Evolutionary conservation across 1,139 yeast genomes (phyloP).

Genomic region (Saccharomyces pastorianus): DNA sequence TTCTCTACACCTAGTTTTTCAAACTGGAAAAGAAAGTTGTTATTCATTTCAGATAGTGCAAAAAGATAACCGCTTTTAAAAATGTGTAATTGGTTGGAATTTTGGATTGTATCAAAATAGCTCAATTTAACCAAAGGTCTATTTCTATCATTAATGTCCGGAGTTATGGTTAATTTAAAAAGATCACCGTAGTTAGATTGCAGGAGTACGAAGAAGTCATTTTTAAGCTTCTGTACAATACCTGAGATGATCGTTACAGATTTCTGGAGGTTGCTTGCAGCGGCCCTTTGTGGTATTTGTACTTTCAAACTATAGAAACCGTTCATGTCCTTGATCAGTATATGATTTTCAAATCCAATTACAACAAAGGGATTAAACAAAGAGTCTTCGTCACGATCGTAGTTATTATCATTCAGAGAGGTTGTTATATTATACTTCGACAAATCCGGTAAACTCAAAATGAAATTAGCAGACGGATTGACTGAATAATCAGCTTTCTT

Average conservation of each 20-base stretch:
- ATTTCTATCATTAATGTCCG: slow-evolving; percentile 34
- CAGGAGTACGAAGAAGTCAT: slow-evolving; percentile 57
- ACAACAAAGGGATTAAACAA: slow-evolving; percentile 49
- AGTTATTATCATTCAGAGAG: slow-evolving; percentile 4
- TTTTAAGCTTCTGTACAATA: slow-evolving; percentile 55
- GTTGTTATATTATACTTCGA: slow-evolving; percentile 18
- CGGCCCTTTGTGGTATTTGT: slow-evolving; percentile 45
- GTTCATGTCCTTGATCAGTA: slow-evolving; percentile 40
- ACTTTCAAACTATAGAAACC: slow-evolving; percentile 33
- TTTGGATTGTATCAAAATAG: slow-evolving; percentile 72
- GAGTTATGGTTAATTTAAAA: slow-evolving; percentile 55
- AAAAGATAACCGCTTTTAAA: slow-evolving; percentile 70
- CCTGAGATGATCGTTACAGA: slow-evolving; percentile 40
- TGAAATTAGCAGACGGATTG: slow-evolving; percentile 34
- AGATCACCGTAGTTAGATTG: slow-evolving; percentile 72
- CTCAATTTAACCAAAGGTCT: slow-evolving; percentile 39
- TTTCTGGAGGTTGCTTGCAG: slow-evolving; percentile 8
- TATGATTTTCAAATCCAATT: slow-evolving; percentile 40
- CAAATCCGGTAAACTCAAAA: slow-evolving; percentile 25
- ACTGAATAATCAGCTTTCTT: slow-evolving; percentile 40
- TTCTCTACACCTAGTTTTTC: slow-evolving; percentile 61
- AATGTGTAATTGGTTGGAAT: slow-evolving; percentile 47
- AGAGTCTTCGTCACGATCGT: slow-evolving; percentile 33
- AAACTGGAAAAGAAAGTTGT: slow-evolving; percentile 65
- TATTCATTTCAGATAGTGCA: slow-evolving; percentile 55